Conservation (phyloP, 768 basidiomycete species). For the Daedaleopsis nitida region DNA sequence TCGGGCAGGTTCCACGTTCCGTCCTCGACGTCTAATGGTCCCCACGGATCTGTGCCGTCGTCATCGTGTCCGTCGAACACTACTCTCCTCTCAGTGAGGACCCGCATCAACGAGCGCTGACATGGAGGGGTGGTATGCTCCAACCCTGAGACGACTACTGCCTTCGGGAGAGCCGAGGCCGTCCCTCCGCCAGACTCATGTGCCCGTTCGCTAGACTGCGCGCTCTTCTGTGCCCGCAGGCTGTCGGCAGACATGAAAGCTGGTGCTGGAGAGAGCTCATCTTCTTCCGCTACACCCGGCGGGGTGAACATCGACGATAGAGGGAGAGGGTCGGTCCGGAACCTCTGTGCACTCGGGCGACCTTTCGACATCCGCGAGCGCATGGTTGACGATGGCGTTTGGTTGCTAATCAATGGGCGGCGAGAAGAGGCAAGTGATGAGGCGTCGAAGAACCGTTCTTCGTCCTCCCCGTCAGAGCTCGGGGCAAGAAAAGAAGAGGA, state of each 20-base stretch:
- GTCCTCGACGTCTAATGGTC: conserved; percentile 24
- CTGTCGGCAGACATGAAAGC: conserved; percentile 5
- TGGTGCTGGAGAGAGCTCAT: background rate
- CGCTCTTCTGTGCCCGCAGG: conserved; percentile 14
- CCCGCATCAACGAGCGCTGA: conserved; percentile 59
- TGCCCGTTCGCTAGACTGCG: background rate
- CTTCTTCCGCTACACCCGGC: background rate
- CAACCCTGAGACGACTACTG: conserved; percentile 70
- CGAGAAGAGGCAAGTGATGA: conserved; percentile 28
- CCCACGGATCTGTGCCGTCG: conserved; percentile 28
- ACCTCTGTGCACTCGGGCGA: conserved; percentile 12
- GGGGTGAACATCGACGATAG: conserved; percentile 13
- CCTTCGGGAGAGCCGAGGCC: conserved; percentile 46
- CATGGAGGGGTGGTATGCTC: conserved; percentile 56
- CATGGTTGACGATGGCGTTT: conserved; percentile 24
- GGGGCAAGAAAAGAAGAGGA: conserved; percentile 19
- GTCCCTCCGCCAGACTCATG: conserved; percentile 10
- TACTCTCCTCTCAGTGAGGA: conserved; percentile 54
- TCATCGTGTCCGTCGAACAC: conserved; percentile 43
- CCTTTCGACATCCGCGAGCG: conserved; percentile 21
- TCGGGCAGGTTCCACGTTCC: conserved; percentile 62
- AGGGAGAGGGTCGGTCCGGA: conserved; percentile 21
- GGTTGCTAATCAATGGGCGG: conserved; percentile 15
- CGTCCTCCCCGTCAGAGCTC: conserved; percentile 20
- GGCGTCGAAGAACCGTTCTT: conserved; percentile 24